Evolutionary conservation across 805 yeast genomes (phyloP).

Genomic region (Starmera quercuum): DNA sequence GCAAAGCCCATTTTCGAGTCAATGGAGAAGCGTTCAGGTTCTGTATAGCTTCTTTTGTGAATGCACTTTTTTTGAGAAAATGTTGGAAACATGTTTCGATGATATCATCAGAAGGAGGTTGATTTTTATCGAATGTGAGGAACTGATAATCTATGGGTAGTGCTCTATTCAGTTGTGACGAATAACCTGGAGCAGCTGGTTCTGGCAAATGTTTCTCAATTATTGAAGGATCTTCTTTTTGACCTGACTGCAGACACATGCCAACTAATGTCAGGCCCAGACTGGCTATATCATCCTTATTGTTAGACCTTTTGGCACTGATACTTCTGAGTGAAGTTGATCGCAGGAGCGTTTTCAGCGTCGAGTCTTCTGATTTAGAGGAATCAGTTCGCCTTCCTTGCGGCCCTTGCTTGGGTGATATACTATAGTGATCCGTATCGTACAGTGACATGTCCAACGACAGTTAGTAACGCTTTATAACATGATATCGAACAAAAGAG

Average conservation of each 20-base stretch:
- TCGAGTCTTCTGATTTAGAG: too few species aligned
- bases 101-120: conserved; percentile 20
- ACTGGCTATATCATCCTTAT: neutral
- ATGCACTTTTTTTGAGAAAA: conserved; percentile 13
- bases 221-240: neutral
- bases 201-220: neutral
- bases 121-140: conserved; percentile 18
- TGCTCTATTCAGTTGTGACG: neutral
- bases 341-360: too few species aligned
- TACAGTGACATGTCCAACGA: too few species aligned
- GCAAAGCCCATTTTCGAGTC: conserved; percentile 18
- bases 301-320: too few species aligned
- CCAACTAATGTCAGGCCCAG: neutral
- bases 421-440: too few species aligned
- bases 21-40: conserved; percentile 11
- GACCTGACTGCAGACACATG: neutral
- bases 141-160: conserved; percentile 14
- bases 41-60: conserved; percentile 13
- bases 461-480: too few species aligned
- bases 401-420: too few species aligned
- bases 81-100: conserved; percentile 13
- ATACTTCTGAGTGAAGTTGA: too few species aligned
- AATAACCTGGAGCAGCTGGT: neutral
- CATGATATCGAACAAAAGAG: too few species aligned
- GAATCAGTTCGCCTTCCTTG: too few species aligned